Evolutionary conservation across 2,329 filamentous ascomycete species (phyloP).

Genomic region (Fusarium sp.): DNA sequence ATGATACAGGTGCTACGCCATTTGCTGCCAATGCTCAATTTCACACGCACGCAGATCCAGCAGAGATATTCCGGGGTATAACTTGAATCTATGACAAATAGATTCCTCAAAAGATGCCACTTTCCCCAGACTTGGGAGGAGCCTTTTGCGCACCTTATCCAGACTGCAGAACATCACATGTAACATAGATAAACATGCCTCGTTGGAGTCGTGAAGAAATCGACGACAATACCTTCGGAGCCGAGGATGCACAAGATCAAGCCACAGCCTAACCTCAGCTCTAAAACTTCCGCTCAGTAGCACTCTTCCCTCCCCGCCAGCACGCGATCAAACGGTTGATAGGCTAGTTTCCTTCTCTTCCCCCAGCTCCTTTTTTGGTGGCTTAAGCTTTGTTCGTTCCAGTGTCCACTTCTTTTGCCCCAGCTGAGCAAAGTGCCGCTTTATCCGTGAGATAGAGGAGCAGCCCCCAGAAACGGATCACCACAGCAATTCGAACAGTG

Average conservation of each 20-base stretch:
- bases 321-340: constrained; percentile 20
- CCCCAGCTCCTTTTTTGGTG: not conserved
- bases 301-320: not conserved
- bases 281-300: not conserved
- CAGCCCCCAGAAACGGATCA: constrained; percentile 1
- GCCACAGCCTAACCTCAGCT: not conserved
- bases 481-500: constrained; percentile 11
- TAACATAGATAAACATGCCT: not conserved
- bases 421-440: constrained; percentile 35
- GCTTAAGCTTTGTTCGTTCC: not conserved
- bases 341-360: constrained; percentile 9
- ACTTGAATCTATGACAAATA: constrained; percentile 36
- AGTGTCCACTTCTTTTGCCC: constrained; percentile 24
- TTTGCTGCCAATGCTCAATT: constrained; percentile 4
- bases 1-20: constrained; percentile 8
- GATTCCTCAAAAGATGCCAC: constrained; percentile 21
- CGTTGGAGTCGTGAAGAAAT: too few species aligned
- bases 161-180: not conserved
- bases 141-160: not conserved
- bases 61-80: constrained; percentile 26
- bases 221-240: not conserved
- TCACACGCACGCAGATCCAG: constrained; percentile 2
- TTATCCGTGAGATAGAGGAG: constrained; percentile 31
- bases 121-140: constrained; percentile 25
- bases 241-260: constrained; percentile 1